These are phyloP conservation scores for Epichloe amarillans DNA, from an alignment of 2,329 filamentous ascomycete genomes.

Conservation along the genomic window DNA sequence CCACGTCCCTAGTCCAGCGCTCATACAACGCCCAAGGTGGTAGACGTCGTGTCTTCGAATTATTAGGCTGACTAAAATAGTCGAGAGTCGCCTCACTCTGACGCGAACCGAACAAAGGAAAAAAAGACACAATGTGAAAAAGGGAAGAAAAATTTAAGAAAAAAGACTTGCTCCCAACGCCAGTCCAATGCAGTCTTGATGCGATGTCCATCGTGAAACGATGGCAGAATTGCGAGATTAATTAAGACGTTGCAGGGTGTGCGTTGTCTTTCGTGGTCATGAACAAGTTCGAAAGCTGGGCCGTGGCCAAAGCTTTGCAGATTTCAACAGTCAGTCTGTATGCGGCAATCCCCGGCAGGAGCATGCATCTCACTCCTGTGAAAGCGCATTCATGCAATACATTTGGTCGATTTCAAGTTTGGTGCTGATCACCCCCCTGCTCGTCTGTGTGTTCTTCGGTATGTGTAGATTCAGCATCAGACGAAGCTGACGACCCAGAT, in stretches of 20 bases:
- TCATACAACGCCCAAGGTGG: not conserved
- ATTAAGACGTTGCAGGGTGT: not conserved
- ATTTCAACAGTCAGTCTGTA: not conserved
- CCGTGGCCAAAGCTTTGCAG: slow-evolving; percentile 3
- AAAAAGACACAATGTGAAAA: not conserved
- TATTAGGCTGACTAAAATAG: not conserved
- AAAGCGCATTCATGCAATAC: not conserved
- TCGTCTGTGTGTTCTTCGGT: slow-evolving; percentile 8
- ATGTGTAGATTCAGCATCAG: slow-evolving; percentile 25
- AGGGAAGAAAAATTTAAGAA: not conserved
- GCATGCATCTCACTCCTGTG: not conserved
- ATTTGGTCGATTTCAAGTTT: not conserved
- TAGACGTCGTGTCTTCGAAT: not conserved
- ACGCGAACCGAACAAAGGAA: not conserved
- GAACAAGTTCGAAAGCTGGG: not conserved
- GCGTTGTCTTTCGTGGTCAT: not conserved
- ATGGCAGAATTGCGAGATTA: not conserved
- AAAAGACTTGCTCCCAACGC: slow-evolving; percentile 4
- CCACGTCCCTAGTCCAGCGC: not conserved
- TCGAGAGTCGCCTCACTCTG: too few relatives aligned
- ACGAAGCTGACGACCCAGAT: slow-evolving; percentile 17
- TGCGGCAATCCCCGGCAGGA: not conserved
- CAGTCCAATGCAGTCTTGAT: slow-evolving; percentile 6
- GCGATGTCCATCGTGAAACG: not conserved
- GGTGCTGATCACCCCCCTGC: not conserved